Base-by-base conservation (phyloP, 2,329 filamentous ascomycete species). In the Colletotrichum magnum region DNA sequence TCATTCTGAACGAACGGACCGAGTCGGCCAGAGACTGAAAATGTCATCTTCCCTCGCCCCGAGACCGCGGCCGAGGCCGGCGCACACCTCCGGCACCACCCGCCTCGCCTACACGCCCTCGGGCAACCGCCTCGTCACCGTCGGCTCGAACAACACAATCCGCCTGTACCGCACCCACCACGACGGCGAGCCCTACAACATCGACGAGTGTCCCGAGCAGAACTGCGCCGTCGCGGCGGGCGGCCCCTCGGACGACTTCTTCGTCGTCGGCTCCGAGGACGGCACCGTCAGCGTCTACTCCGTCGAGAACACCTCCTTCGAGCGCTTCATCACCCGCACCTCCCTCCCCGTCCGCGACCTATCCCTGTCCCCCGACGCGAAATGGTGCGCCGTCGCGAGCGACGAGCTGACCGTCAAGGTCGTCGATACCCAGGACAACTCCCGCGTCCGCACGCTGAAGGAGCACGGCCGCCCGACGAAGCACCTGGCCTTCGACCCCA, bases 381-480 rank as follows among this genome's bases (percentile, higher is more conserved):
- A 93, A 75, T 98, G 94, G 95, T 93, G 92, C 72, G 96, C 96
- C 36, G 94, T 98, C 28, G 94, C 95, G n/a, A 98, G 95, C 85
- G 97, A 98, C 79, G 96, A 99, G 79, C 85, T 97, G 68, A 93
- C 92, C 1, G 94, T 98, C 73, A 97, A 97, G 79, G 84, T 99
- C 24, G 94, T 99, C 71, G 93, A 92, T 75, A 92, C 92, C 39
- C 86, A 90, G 54, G 93, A 98, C 77, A 95, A 92, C 79, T 90
- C 86, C 24, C 87, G 90, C 72, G 88, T 97, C 58, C 90, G 92
- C 74, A 92, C 92, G 72, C 86, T 99, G 9, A 90, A 93, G 72
- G 94, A 97, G 60, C 95, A 98, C 78, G 86, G 88, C 51, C 93
- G 93, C 75, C 90, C 94, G n/a, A 90, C 93, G n/a, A 97, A 97